phyloP scores from a whole-genome alignment of 257 asterid genomes.

The Solanum virginianum region DNA sequence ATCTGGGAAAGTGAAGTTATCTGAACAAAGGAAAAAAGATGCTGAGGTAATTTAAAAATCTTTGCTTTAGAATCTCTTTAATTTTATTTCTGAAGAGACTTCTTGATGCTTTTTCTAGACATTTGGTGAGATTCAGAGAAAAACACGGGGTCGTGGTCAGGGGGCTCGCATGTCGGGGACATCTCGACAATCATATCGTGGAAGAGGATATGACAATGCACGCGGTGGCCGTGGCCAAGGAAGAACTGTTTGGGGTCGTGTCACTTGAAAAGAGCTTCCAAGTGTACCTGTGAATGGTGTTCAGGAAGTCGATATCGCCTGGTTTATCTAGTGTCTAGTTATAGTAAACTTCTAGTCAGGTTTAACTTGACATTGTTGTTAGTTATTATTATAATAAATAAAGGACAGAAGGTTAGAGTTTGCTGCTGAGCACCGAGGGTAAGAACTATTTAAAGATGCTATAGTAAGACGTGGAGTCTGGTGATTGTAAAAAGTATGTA shows the following conservation, averaged over 20 bases:
- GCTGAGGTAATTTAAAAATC: conserved; percentile 8
- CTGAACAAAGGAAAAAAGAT: conserved; percentile 4
- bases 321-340: neutral
- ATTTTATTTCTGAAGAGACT: neutral
- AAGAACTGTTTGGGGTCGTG: conserved; percentile 2
- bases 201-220: conserved; percentile 9
- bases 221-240: conserved; percentile 3
- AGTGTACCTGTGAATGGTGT: neutral
- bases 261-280: neutral
- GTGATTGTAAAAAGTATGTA: neutral
- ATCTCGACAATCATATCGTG: conserved; percentile 6
- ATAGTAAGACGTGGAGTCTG: neutral
- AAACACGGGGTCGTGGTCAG: conserved; percentile 2
- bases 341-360: neutral
- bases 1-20: conserved; percentile 4
- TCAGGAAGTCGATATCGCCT: neutral
- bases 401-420: neutral
- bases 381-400: neutral
- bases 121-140: conserved; percentile 13
- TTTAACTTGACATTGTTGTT: neutral
- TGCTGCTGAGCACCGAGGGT: neutral
- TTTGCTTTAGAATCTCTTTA: neutral
- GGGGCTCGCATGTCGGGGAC: neutral
- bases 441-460: neutral
- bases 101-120: conserved; percentile 5